Conservation (phyloP, 805 yeast genomes). For the Barnettozyma sucrosica region DNA sequence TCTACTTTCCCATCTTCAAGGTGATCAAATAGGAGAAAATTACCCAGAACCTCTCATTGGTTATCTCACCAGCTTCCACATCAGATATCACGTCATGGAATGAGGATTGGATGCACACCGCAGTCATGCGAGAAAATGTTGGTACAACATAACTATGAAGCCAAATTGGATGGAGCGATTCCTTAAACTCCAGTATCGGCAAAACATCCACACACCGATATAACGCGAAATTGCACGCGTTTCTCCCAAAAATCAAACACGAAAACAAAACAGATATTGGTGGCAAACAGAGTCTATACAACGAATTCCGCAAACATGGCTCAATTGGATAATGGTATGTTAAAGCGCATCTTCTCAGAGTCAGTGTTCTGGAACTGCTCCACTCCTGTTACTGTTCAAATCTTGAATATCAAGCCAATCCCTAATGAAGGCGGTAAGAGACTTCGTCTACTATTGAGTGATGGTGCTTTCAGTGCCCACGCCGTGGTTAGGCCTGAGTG, state of each 20-base stretch:
- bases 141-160: not conserved
- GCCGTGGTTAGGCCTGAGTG: slow-evolving; percentile 48
- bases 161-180: not conserved
- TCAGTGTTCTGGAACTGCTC: slow-evolving; percentile 15
- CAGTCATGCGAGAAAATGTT: slow-evolving; percentile 3
- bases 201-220: not conserved
- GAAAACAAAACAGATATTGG: not conserved
- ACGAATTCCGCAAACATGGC: not conserved
- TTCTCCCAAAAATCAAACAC: not conserved
- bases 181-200: too few species aligned
- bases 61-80: slow-evolving; percentile 21
- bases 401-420: slow-evolving; percentile 31
- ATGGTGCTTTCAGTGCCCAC: slow-evolving; percentile 45
- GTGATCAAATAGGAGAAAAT: slow-evolving; percentile 17
- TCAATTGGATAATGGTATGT: slow-evolving; percentile 14
- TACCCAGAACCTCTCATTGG: slow-evolving; percentile 40
- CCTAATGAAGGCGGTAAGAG: slow-evolving; percentile 37
- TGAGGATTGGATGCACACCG: slow-evolving; percentile 36
- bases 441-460: slow-evolving; percentile 43
- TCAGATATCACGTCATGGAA: slow-evolving; percentile 40
- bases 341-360: slow-evolving; percentile 19
- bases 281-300: not conserved
- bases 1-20: slow-evolving; percentile 20
- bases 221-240: not conserved
- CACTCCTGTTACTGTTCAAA: slow-evolving; percentile 31